Evolutionary conservation across 2,329 filamentous ascomycete genomes (phyloP), one percentile per base, ranked within the genome.

Genomic region (Fusarium armeniacum): DNA sequence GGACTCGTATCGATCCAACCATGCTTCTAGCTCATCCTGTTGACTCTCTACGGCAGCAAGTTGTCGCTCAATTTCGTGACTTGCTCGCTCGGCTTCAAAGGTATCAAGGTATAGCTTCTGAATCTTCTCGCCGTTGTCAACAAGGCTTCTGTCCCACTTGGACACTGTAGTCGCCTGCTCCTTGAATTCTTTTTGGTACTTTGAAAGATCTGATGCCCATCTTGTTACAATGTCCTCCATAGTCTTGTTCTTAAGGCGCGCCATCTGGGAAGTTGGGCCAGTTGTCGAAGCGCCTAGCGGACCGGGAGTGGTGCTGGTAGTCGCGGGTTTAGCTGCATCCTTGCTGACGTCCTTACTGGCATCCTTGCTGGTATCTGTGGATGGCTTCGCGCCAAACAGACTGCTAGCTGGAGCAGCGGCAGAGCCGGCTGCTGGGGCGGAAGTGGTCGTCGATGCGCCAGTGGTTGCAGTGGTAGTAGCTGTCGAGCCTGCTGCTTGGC

Each of bases 221-320:
- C 94, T 90, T 6, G 93, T 98, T 71, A 99, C 94, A 69, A 99
- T 98, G 78, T 99, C 96, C 76, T 99, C 96, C 92, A 99, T 98
- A 1, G 95, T 97, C 83, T 97, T 98, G 81, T 98, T 97, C 84
- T 97, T 97, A 38, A 99, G 85, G 30, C 96, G 91, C 6, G 95
- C 96, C 75, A 97, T 89, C 60, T 94, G 91, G 18, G 96, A 95
- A 4, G 90, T 84, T 2, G 94, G 93, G 0, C 94, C 94, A 35
- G 89, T 85, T 5, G 93, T 97, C 2, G 94, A 97, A 30, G 90
- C 89, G 20, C 89, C 89, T 50, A 95, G 81, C 30, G 77, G 70
- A 46, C 78, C 84, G 26, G 80, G 70, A 13, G 77, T 75, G 22
- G 75, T 73, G 38, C 63, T 78, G 44, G 78, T 74, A 18, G 76